These are phyloP conservation scores for Phytophthora niederhauseri DNA, from an alignment of 352 stramenopile species.

Conservation along the genomic window DNA sequence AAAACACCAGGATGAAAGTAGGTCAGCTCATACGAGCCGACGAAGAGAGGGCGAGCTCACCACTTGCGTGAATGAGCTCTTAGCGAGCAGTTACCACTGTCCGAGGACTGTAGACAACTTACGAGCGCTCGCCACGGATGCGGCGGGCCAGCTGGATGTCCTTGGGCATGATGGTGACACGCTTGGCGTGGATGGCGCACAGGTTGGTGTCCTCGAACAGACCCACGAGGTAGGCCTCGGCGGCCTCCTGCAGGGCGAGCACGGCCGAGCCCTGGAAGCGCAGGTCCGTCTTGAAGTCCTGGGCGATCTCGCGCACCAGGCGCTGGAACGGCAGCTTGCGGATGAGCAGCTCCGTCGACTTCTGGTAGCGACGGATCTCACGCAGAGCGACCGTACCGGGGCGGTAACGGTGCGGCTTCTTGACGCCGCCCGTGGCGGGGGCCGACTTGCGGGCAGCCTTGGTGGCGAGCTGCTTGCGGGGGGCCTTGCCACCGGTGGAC, in stretches of 20 bases:
- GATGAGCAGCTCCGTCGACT: conserved; percentile 95
- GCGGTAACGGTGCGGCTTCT: conserved; percentile 92
- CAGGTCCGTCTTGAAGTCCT: conserved; percentile 98
- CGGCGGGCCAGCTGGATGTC: conserved; percentile 95
- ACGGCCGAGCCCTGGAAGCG: conserved; percentile 96
- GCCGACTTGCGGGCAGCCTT: conserved; percentile 95
- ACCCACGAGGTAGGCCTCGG: conserved; percentile 94
- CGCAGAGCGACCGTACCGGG: conserved; percentile 92
- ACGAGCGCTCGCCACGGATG: conserved; percentile 92
- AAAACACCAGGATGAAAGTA: conserved; percentile 75
- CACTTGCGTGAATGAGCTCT: neutral
- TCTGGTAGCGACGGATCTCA: conserved; percentile 98
- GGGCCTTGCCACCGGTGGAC: conserved; percentile 94
- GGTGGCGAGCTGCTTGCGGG: conserved; percentile 93
- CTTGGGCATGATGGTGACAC: conserved; percentile 98
- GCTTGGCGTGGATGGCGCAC: conserved; percentile 96
- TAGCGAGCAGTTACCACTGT: conserved; percentile 11
- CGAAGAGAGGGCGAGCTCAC: neutral
- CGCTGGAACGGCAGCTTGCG: conserved; percentile 97
- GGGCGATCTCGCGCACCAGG: conserved; percentile 95
- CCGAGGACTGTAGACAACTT: conserved; percentile 40
- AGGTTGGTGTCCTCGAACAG: conserved; percentile 97
- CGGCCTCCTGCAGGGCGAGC: conserved; percentile 91
- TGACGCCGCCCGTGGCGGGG: conserved; percentile 91
- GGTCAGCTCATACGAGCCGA: conserved; percentile 20